phyloP scores from a whole-genome alignment of 306 rosid species.

The Quercus suber region DNA sequence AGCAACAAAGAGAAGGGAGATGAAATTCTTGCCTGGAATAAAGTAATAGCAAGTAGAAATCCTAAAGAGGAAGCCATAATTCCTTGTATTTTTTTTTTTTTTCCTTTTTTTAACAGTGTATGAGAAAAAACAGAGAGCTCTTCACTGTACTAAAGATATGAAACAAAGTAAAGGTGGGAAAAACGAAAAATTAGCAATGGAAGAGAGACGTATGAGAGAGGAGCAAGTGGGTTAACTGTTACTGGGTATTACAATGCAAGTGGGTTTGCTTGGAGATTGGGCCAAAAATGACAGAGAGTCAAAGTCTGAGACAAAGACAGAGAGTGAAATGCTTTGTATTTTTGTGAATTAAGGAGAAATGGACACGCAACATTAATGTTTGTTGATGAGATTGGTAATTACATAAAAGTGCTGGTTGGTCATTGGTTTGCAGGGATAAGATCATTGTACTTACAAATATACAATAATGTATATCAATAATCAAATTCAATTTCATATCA shows the following conservation, averaged over 20 bases:
- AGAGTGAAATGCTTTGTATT: neutral
- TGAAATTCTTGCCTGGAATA: conserved; percentile 47
- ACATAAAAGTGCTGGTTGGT: neutral
- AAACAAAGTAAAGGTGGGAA: neutral
- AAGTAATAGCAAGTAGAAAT: conserved; percentile 24
- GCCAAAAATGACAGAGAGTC: neutral
- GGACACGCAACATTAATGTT: conserved; percentile 25
- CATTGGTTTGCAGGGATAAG: neutral
- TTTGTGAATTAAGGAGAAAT: conserved; percentile 14
- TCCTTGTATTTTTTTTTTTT: neutral
- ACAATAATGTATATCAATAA: neutral
- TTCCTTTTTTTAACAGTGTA: neutral
- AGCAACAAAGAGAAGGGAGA: neutral
- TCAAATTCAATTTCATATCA: neutral
- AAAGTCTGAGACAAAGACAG: no score
- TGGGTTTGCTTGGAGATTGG: neutral
- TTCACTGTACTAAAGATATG: neutral
- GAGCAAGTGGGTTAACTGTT: neutral
- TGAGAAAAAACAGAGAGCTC: neutral
- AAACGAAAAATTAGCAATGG: neutral
- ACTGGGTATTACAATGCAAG: neutral
- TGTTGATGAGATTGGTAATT: no score
- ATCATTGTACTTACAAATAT: neutral
- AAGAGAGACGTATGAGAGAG: neutral
- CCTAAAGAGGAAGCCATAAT: conserved; percentile 32